phyloP scores from a whole-genome alignment of 2,329 filamentous ascomycete genomes.

The Aspergillus sp. region DNA sequence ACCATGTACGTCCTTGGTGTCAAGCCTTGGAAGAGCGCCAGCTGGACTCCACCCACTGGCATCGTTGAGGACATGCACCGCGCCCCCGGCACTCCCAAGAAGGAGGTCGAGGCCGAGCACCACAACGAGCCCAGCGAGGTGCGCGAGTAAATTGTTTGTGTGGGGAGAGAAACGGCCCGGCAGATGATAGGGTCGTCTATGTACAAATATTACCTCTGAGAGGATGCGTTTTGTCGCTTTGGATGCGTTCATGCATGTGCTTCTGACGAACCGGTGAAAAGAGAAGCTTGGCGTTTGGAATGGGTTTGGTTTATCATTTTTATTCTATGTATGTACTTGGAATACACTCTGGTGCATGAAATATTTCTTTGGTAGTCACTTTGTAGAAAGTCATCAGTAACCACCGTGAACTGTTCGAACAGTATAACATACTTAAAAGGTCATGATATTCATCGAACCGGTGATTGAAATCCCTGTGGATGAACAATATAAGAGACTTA shows the following conservation, averaged over 20 bases:
- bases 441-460: too few relatives aligned
- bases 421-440: too few relatives aligned
- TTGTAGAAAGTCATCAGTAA: too few relatives aligned
- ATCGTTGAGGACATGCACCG: slow-evolving; percentile 28
- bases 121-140: slow-evolving; percentile 19
- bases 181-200: neutral
- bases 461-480: too few relatives aligned
- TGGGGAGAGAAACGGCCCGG: neutral
- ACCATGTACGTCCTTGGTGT: slow-evolving; percentile 70
- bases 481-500: neutral
- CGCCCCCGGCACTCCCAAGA: slow-evolving; percentile 10
- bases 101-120: slow-evolving; percentile 15
- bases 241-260: neutral
- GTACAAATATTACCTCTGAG: neutral
- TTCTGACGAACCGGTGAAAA: neutral
- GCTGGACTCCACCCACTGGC: slow-evolving; percentile 43
- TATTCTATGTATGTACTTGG: neutral
- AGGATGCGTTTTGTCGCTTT: neutral
- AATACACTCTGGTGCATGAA: too few relatives aligned
- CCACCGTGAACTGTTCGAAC: too few relatives aligned
- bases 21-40: slow-evolving; percentile 59
- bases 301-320: neutral
- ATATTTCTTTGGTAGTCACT: too few relatives aligned
- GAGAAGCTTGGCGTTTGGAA: neutral
- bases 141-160: slow-evolving; percentile 13